phyloP scores from a whole-genome alignment of 1,139 yeast species.

The Kodamaea arcana region DNA sequence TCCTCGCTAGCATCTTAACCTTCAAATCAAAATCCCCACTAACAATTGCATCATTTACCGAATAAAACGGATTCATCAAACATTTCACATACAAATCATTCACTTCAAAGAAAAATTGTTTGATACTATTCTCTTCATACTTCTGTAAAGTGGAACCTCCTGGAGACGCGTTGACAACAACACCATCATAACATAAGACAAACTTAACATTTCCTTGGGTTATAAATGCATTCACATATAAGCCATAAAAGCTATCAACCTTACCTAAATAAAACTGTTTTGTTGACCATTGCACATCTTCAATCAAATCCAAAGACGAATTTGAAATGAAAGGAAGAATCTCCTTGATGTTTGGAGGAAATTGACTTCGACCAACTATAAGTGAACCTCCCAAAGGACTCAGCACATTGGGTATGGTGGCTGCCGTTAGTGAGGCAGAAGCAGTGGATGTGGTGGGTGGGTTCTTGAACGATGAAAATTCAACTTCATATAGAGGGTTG shows the following conservation, averaged over 20 bases:
- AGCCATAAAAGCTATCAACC: constrained; percentile 83
- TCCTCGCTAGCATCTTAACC: constrained; percentile 68
- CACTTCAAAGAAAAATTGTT: constrained; percentile 78
- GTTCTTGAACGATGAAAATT: constrained; percentile 67
- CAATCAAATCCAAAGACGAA: constrained; percentile 83
- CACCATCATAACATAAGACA: constrained; percentile 64
- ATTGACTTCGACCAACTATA: constrained; percentile 59
- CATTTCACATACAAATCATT: constrained; percentile 88
- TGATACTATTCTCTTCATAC: constrained; percentile 68
- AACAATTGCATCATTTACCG: constrained; percentile 67
- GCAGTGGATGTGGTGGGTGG: constrained; percentile 5
- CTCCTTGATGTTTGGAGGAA: constrained; percentile 70
- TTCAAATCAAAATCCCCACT: constrained; percentile 74
- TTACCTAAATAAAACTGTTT: constrained; percentile 65
- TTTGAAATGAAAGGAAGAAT: constrained; percentile 85
- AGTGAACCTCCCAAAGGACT: constrained; percentile 17
- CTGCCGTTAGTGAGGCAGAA: constrained; percentile 1
- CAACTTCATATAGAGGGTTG: constrained; percentile 82
- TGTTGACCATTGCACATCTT: constrained; percentile 80
- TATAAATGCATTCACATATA: constrained; percentile 72
- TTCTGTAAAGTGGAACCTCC: constrained; percentile 13
- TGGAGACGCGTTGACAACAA: not conserved
- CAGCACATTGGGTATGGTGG: constrained; percentile 8
- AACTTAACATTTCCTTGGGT: constrained; percentile 88
- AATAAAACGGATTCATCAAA: constrained; percentile 81